These are phyloP conservation scores for Salix purpurea DNA, from an alignment of 345 rosid genomes.

Conservation along the genomic window DNA sequence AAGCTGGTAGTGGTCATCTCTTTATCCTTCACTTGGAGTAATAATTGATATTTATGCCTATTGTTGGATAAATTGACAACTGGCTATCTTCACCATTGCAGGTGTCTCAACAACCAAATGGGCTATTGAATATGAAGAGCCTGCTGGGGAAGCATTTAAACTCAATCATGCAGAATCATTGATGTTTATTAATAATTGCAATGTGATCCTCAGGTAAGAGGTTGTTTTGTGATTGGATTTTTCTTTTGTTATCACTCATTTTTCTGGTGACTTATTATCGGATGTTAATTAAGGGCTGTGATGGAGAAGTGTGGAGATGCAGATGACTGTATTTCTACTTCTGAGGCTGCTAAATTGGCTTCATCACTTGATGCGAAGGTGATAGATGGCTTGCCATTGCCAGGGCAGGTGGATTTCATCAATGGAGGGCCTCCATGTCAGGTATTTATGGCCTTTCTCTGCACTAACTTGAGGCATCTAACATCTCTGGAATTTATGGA, in stretches of 20 bases:
- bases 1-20: slow-evolving; percentile 41
- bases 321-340: slow-evolving; percentile 77
- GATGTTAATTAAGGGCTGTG: slow-evolving; percentile 49
- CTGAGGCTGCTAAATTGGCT: slow-evolving; percentile 58
- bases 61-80: neutral
- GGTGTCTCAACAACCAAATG: slow-evolving; percentile 69
- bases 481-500: neutral
- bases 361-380: slow-evolving; percentile 37
- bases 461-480: neutral
- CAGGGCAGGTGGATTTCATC: slow-evolving; percentile 87
- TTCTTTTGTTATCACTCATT: neutral
- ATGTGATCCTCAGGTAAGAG: slow-evolving; percentile 67
- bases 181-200: slow-evolving; percentile 72
- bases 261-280: neutral
- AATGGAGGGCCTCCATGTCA: slow-evolving; percentile 98
- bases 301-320: slow-evolving; percentile 73
- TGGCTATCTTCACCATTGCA: slow-evolving; percentile 15
- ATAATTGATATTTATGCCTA: neutral
- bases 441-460: slow-evolving; percentile 27
- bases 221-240: neutral
- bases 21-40: neutral
- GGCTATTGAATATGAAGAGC: slow-evolving; percentile 94
- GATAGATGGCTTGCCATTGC: slow-evolving; percentile 34
- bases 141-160: slow-evolving; percentile 79
- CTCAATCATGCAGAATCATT: slow-evolving; percentile 64